phyloP scores from a whole-genome alignment of 2,329 filamentous ascomycete species.

The Setomelanomma holmii region DNA sequence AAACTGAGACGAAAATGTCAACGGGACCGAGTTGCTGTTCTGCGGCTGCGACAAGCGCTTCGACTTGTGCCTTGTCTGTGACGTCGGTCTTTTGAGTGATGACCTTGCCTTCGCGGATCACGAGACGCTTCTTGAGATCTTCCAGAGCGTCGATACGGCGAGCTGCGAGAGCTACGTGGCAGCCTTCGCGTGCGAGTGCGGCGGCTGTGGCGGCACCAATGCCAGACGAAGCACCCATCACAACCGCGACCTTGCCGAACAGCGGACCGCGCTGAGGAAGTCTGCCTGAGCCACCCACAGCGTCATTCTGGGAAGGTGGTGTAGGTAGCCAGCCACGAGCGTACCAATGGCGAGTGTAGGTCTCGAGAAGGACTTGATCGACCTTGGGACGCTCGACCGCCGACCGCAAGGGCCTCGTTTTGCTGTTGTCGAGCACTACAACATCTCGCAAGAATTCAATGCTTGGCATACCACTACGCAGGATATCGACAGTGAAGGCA shows the following conservation, averaged over 20 bases:
- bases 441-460: constrained; percentile 74
- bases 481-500: constrained; percentile 78
- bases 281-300: constrained; percentile 54
- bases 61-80: constrained; percentile 70
- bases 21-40: constrained; percentile 71
- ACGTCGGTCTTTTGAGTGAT: constrained; percentile 76
- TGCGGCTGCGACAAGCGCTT: constrained; percentile 67
- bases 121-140: constrained; percentile 67
- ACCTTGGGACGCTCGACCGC: constrained; percentile 71
- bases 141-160: constrained; percentile 74
- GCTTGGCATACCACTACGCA: constrained; percentile 80
- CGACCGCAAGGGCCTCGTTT: constrained; percentile 67
- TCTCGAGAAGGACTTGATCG: constrained; percentile 73
- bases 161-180: constrained; percentile 74
- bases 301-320: constrained; percentile 62
- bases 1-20: constrained; percentile 81
- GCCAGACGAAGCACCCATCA: constrained; percentile 81
- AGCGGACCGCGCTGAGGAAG: constrained; percentile 64
- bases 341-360: constrained; percentile 81
- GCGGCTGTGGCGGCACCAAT: constrained; percentile 78
- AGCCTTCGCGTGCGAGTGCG: constrained; percentile 73
- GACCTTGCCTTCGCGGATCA: constrained; percentile 66
- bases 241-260: constrained; percentile 72
- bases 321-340: constrained; percentile 76
- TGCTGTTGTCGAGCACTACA: constrained; percentile 74